Evolutionary conservation across 176 grass and related monocot genomes (phyloP), one percentile per base, ranked within the genome.

Genomic region (Musa schizocarpa): DNA sequence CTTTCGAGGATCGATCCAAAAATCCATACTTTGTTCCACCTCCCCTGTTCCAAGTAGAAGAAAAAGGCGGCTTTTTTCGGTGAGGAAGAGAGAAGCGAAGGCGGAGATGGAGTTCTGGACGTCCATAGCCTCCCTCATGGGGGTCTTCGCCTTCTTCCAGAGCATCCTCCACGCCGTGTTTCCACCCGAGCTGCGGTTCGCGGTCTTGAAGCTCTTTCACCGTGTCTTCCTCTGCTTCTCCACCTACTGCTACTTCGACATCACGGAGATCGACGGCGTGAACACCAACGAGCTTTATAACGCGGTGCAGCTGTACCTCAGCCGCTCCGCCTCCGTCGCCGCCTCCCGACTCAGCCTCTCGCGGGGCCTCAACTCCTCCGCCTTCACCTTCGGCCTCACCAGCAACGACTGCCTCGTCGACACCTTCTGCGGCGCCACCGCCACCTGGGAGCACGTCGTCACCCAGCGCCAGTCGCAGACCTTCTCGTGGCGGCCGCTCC

Each of bases 221-320:
- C 12, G 89, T 9, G n/a, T 77, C 9, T 85, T 80, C 16, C 81
- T 78, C 0, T 69, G 74, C 73, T 76, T 96, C 73, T 92, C 92
- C 1, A 79, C 89, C 1, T 96, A 92, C 73, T 82, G 83, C 83
- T 96, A 92, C 79, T 92, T 92, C 73, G 92, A 96, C 78, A 88
- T 96, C 3, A 89, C 85, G 19, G 92, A 96, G 79, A 92, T 77
- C 69, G 92, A 92, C 13, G 92, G 92, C 12, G 86, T 96, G 55
- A 86, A 85, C 92, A 92, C 77, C 69, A 96, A 96, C 82, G 92
- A 96, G 74, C 84, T 96, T 69, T 96, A 96, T 77, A 86, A 81
- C 74, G 87, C 92, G 74, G 89, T 90, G 73, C 92, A 96, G 76
- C 80, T 92, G 3, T 96, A 96, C 71, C 92, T 96, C 26, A 96